Conservation (phyloP, 768 basidiomycete species). For the Leccinum broughii region DNA sequence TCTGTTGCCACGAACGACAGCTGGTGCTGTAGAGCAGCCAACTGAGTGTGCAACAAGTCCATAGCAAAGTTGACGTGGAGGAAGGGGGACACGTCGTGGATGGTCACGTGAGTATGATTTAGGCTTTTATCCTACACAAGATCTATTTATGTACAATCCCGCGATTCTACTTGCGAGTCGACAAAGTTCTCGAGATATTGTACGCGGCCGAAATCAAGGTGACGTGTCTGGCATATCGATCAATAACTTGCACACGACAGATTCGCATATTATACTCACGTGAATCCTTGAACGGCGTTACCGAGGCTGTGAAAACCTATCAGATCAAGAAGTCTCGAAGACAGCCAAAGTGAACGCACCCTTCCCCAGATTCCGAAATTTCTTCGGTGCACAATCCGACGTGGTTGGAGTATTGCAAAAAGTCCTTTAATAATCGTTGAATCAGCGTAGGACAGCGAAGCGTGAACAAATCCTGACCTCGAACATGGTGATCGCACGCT, state of each 20-base stretch:
- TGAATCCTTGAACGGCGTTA: constrained; percentile 89
- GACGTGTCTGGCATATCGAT: constrained; percentile 55
- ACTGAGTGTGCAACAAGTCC: constrained; percentile 62
- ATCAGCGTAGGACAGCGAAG: neutral
- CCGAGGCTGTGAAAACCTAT: constrained; percentile 53
- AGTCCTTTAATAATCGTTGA: constrained; percentile 48
- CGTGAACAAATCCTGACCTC: constrained; percentile 53
- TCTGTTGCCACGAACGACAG: constrained; percentile 74
- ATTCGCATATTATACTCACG: constrained; percentile 47
- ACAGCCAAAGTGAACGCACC: constrained; percentile 43
- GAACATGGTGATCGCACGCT: constrained; percentile 80
- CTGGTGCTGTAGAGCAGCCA: constrained; percentile 55
- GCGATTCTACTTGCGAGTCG: constrained; percentile 8
- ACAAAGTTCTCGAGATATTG: constrained; percentile 69
- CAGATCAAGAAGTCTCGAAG: neutral
- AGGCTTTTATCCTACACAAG: too few species aligned
- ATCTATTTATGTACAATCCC: neutral
- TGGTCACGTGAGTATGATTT: constrained; percentile 14
- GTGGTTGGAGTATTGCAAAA: constrained; percentile 82
- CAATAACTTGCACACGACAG: neutral
- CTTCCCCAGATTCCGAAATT: constrained; percentile 83
- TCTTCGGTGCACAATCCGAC: constrained; percentile 86
- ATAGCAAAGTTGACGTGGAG: neutral
- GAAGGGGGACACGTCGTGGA: constrained; percentile 11
- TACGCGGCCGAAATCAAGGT: constrained; percentile 85